Conservation (phyloP, 2,329 filamentous ascomycete genomes). For the Nemania diffusa region DNA sequence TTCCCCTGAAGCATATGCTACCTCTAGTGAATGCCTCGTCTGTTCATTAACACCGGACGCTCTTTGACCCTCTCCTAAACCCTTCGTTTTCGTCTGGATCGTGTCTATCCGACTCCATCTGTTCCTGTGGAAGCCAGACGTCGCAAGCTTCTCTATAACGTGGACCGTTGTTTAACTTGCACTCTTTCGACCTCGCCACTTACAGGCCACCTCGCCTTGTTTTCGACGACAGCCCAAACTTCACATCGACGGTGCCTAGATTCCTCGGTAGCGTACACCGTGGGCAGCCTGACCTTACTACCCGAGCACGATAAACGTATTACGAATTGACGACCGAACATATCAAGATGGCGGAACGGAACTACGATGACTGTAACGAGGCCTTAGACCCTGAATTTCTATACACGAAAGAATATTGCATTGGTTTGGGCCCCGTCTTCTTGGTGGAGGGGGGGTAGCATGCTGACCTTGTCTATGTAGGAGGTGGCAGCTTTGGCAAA, state of each 20-base stretch:
- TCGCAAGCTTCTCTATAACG: slow-evolving; percentile 23
- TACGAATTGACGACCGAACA: slow-evolving; percentile 36
- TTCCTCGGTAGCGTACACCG: neutral
- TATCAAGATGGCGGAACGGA: slow-evolving; percentile 59
- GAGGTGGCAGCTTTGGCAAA: slow-evolving; percentile 97
- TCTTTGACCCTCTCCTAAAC: slow-evolving; percentile 18
- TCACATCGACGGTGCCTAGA: slow-evolving; percentile 5
- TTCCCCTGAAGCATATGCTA: slow-evolving; percentile 22
- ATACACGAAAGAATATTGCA: slow-evolving; percentile 93
- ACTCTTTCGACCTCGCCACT: slow-evolving; percentile 10
- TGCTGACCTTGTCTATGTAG: slow-evolving; percentile 57
- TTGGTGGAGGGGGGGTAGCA: slow-evolving; percentile 38
- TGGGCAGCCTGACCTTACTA: slow-evolving; percentile 12
- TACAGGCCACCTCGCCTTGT: neutral
- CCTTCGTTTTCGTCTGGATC: slow-evolving; percentile 17
- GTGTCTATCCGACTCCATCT: slow-evolving; percentile 2
- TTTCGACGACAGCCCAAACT: neutral
- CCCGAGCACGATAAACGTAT: slow-evolving; percentile 26
- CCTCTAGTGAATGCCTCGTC: slow-evolving; percentile 16
- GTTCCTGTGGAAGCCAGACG: neutral
- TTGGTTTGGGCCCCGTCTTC: slow-evolving; percentile 65
- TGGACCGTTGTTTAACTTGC: slow-evolving; percentile 24
- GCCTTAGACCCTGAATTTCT: slow-evolving; percentile 85
- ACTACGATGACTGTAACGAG: slow-evolving; percentile 62
- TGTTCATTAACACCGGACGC: slow-evolving; percentile 14